Conservation (phyloP, 805 yeast genomes). For the Cephaloascus fragrans region DNA sequence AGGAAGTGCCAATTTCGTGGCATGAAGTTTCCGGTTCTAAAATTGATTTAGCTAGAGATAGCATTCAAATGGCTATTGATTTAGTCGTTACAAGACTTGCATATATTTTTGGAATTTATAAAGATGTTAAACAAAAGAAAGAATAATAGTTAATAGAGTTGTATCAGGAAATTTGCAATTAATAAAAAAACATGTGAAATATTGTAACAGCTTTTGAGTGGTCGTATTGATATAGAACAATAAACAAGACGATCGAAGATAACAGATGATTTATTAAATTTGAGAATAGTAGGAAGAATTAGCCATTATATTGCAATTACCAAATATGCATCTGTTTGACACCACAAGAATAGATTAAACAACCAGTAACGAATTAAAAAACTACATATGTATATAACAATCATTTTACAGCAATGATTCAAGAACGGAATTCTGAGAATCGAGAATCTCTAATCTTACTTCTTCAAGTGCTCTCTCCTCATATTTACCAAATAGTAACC, state of each 20-base stretch:
- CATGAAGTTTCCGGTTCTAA: conserved; percentile 95
- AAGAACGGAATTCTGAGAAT: not conserved
- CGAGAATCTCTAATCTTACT: conserved; percentile 54
- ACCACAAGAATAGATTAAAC: no score
- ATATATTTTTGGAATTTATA: conserved; percentile 75
- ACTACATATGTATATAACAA: no score
- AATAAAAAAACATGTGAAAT: not conserved
- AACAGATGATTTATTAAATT: no score
- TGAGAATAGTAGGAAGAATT: no score
- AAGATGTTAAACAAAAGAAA: conserved; percentile 8
- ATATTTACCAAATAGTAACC: conserved; percentile 67
- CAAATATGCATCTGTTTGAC: no score
- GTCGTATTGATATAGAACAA: no score
- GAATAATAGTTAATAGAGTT: not conserved
- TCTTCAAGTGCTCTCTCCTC: conserved; percentile 74
- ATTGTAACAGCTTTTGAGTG: no score
- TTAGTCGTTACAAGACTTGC: conserved; percentile 86
- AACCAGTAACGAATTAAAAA: no score
- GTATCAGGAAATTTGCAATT: not conserved
- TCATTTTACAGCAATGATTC: not conserved
- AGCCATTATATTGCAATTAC: no score
- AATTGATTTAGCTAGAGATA: conserved; percentile 84
- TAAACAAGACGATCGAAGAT: no score
- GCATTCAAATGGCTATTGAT: conserved; percentile 89
- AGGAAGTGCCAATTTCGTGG: conserved; percentile 88